Evolutionary conservation across 306 rosid species (phyloP), one percentile per base, ranked within the genome.

Genomic region (Trifolium pratense): DNA sequence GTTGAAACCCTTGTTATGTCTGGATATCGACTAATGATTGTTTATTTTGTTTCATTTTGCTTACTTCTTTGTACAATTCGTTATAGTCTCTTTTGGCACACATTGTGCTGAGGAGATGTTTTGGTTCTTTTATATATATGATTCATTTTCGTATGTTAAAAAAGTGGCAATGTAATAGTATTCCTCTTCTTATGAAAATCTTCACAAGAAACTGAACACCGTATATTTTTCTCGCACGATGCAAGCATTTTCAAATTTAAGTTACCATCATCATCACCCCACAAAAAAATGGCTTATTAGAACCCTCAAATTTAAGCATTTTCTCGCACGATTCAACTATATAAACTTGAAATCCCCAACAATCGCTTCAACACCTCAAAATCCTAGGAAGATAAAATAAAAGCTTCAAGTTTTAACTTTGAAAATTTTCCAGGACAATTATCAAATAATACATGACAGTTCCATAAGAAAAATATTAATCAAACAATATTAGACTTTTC

Each of bases 221-320:
- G 7, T 48, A 7, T 15, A 4, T 46, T 46, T 46, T 46, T 15
- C 6, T 48, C 9, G 53, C 7, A 15, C 7, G 20, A 48, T n/a
- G 9, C 9, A 2, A n/a, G 9, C 17, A n/a, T 15, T n/a, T 15
- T 2, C 6, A 48, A 48, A 48, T 48, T 48, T n/a, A n/a, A n/a
- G 9, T 48, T 18, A 6, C 1, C 59, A 18, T 53, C 74, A 56
- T 13, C 21, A 32, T 56, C 80, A 67, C 42, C 45, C 8, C 66
- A 66, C 46, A 16, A 3, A 49, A 40, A 20, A 26, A 34, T 31
- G 46, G 69, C 25, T 43, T 68, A 76, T 76, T 23, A 56, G 80
- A 76, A 56, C 60, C 75, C 61, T 66, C 66, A 31, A 31, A 2
- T 29, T 13, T 13, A n/a, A n/a, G n/a, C n/a, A n/a, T n/a, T n/a